These are phyloP conservation scores for Staphylotrichum tortipilum DNA, from an alignment of 495 filamentous ascomycete species.

Conservation along the genomic window DNA sequence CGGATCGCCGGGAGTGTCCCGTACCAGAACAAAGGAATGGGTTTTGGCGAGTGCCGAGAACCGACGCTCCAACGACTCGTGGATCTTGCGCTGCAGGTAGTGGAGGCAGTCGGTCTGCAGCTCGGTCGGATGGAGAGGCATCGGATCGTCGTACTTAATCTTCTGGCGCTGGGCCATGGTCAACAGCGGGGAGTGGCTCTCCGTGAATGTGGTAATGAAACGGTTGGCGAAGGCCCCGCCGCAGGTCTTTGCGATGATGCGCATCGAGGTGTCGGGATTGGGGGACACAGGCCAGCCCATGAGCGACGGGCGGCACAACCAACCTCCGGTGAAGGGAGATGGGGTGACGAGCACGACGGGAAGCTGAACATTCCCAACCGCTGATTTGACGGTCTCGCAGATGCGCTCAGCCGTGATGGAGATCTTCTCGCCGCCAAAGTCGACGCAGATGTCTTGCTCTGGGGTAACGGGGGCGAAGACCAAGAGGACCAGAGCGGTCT, in stretches of 20 bases:
- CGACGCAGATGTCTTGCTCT: constrained; percentile 30
- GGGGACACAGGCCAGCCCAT: background rate
- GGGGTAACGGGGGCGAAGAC: constrained; percentile 26
- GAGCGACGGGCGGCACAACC: constrained; percentile 18
- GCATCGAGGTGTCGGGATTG: background rate
- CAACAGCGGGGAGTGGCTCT: constrained; percentile 14
- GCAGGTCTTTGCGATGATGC: constrained; percentile 13
- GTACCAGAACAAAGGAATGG: constrained; percentile 8
- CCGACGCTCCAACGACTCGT: constrained; percentile 14
- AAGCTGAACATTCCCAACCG: constrained; percentile 15
- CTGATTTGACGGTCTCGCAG: constrained; percentile 5
- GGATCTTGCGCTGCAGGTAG: constrained; percentile 15
- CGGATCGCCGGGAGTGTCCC: background rate
- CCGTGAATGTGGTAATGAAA: constrained; percentile 15
- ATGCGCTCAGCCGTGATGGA: constrained; percentile 12
- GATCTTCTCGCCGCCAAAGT: constrained; percentile 5
- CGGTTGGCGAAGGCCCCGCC: constrained; percentile 18
- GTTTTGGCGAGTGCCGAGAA: constrained; percentile 3
- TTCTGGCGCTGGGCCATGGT: constrained; percentile 16
- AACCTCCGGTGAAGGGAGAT: constrained; percentile 22
- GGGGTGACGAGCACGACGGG: constrained; percentile 15
- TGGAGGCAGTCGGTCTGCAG: constrained; percentile 13
- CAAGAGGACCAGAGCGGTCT: constrained; percentile 23
- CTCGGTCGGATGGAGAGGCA: constrained; percentile 12
- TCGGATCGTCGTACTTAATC: constrained; percentile 18